phyloP scores from a whole-genome alignment of 169 alveolate genomes.

The Miamiensis avidus region DNA sequence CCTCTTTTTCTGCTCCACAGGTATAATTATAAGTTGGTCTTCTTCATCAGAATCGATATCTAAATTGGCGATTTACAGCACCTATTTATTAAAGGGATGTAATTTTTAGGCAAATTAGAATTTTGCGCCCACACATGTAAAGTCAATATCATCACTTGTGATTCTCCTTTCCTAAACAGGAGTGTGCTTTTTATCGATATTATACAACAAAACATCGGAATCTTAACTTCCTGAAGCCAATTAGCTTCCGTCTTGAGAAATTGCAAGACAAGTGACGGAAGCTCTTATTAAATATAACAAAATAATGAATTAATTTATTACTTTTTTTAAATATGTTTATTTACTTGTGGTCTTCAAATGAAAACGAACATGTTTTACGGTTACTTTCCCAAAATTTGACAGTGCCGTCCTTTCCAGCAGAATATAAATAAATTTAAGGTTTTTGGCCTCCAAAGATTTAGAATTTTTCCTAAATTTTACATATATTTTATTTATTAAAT shows the following conservation, averaged over 20 bases:
- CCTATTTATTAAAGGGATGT: no score
- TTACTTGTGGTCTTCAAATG: no score
- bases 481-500: no score
- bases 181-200: no score
- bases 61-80: neutral
- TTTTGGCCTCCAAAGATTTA: no score
- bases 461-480: neutral
- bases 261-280: neutral
- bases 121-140: neutral
- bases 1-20: neutral
- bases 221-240: neutral
- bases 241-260: neutral
- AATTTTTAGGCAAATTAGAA: no score
- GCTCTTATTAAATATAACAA: neutral
- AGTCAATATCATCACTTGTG: neutral
- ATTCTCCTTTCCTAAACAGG: neutral
- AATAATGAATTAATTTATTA: no score
- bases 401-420: neutral
- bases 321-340: no score
- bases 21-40: neutral
- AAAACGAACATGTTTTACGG: neutral
- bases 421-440: no score
- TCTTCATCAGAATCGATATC: neutral
- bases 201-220: neutral
- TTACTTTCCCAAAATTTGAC: neutral